Percentiles rank a stretch among this genome's conserved stretches.
These are phyloP conservation scores for Trametes meyenii DNA, from an alignment of 768 basidiomycete genomes.

Conservation along the genomic window DNA sequence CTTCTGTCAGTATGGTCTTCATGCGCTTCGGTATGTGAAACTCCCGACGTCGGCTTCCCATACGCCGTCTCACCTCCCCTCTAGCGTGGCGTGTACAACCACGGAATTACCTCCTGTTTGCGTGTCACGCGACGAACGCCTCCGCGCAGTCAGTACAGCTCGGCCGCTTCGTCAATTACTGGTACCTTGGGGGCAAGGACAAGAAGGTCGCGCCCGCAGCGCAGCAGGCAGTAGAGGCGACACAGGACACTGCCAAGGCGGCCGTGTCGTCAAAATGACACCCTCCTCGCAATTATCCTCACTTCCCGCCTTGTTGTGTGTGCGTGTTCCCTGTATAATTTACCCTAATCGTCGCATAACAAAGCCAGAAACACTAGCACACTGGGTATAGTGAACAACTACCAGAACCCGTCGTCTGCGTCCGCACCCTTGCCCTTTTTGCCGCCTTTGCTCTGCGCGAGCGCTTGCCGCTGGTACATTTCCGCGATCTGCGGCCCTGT, in stretches of 20 bases:
- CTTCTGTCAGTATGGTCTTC: constrained; percentile 64
- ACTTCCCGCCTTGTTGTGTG: constrained; percentile 2
- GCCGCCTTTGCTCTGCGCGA: constrained; percentile 74
- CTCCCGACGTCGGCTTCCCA: not conserved
- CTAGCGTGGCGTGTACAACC: constrained; percentile 94
- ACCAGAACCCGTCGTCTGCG: constrained; percentile 82
- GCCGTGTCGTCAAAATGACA: constrained; percentile 30
- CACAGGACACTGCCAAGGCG: constrained; percentile 43
- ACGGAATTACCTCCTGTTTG: constrained; percentile 94
- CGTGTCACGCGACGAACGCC: constrained; percentile 90
- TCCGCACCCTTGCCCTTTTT: constrained; percentile 70
- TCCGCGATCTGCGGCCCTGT: constrained; percentile 70
- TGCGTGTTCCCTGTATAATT: constrained; percentile 7
- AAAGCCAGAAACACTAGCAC: not conserved
- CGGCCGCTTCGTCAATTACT: constrained; percentile 85
- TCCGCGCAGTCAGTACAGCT: constrained; percentile 86
- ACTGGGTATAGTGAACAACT: not conserved
- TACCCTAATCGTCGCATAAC: constrained; percentile 10
- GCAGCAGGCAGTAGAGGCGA: constrained; percentile 52
- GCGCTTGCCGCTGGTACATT: constrained; percentile 88
- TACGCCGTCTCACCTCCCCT: not conserved
- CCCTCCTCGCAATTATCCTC: not conserved
- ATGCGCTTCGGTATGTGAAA: constrained; percentile 86
- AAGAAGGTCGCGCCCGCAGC: constrained; percentile 34
- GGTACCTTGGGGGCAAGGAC: constrained; percentile 88